Evolutionary conservation across 768 basidiomycete genomes (phyloP), one percentile per base, ranked within the genome.

Genomic region (Grammothele lineata): DNA sequence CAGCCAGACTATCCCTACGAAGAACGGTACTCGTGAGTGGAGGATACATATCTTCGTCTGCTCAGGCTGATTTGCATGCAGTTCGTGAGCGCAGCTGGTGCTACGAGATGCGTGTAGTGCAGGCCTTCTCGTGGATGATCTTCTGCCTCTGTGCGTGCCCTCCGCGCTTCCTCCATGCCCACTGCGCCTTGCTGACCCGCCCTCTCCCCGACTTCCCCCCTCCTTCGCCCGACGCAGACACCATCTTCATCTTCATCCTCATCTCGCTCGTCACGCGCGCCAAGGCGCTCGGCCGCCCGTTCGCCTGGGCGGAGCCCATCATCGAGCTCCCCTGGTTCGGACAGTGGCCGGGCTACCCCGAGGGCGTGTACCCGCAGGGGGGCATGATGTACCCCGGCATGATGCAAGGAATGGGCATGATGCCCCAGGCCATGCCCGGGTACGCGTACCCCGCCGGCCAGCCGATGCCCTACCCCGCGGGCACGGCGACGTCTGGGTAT

Each of bases 41-140:
- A 10, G n/a, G n/a, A n/a, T n/a, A n/a, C n/a, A n/a, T n/a, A n/a
- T n/a, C n/a, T n/a, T n/a, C n/a, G n/a, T n/a, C n/a, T n/a, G n/a
- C 26, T 35, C 19, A 22, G 47, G 25, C 54, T 38, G 24, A 23
- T 37, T 9, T 42, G 36, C 19, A 15, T 3, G n/a, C 43, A 89
- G 88, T 78, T 46, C 75, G 76, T 41, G 64, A 66, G 7, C 68
- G 70, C 54, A 62, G 67, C 22, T 89, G 75, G 54, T 91, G 88
- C 62, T 84, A 86, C 62, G 78, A 87, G 59, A 85, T 89, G 83
- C 87, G 85, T 64, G 81, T 81, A 37, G 72, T 87, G 26, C 77
- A 88, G 54, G 86, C 84, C 2, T 78, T 90, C 61, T 88, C 87
- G 0, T 90, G 88, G 88, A 71, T 77, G 59, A 65, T 78, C 42